These are phyloP conservation scores for Brassica napus DNA, from an alignment of 345 rosid genomes.

Conservation along the genomic window Da-Ae NC_063447.1:15494001-15494500, in stretches of 20 bases:
- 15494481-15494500: not conserved
- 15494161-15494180: not conserved
- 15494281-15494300: not conserved
- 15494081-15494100: not conserved
- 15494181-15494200: too few relatives aligned
- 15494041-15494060: not conserved
- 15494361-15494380: not conserved
- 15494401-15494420: too few relatives aligned
- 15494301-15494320: not conserved
- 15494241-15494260: not conserved
- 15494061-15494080: not conserved
- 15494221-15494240: too few relatives aligned
- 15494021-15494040: not conserved
- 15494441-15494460: not conserved
- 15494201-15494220: too few relatives aligned
- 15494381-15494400: not conserved
- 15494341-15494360: not conserved
- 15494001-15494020: not conserved
- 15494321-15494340: too few relatives aligned
- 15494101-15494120: too few relatives aligned
- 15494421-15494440: not conserved
- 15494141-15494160: too few relatives aligned
- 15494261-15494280: not conserved
- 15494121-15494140: not conserved
- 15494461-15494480: not conserved